These are phyloP conservation scores for Yamadazyma laniorum DNA, from an alignment of 805 yeast species.

Conservation along the genomic window DNA sequence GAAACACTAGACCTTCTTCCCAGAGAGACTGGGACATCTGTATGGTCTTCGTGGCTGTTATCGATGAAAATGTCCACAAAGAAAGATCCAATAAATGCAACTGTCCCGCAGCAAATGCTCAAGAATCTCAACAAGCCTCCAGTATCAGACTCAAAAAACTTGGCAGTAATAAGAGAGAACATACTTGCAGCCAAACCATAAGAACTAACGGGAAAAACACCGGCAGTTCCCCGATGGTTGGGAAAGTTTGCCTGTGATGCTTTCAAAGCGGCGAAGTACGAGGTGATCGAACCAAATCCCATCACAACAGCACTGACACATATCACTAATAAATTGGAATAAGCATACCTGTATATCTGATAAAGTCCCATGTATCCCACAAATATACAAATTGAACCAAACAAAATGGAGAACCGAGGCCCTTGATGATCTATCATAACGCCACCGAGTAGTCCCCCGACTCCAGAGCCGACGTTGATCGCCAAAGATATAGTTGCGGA, in stretches of 20 bases:
- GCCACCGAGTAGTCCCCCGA: slow-evolving; percentile 74
- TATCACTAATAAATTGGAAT: slow-evolving; percentile 41
- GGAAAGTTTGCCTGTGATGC: slow-evolving; percentile 67
- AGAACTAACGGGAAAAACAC: slow-evolving; percentile 63
- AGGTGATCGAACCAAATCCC: slow-evolving; percentile 68
- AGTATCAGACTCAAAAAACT: slow-evolving; percentile 51
- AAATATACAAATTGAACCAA: slow-evolving; percentile 57
- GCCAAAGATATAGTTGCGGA: slow-evolving; percentile 66
- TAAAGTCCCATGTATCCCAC: slow-evolving; percentile 54
- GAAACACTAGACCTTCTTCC: no score
- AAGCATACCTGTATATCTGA: slow-evolving; percentile 41
- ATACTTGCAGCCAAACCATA: slow-evolving; percentile 72
- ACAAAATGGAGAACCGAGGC: slow-evolving; percentile 48
- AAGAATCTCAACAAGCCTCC: slow-evolving; percentile 56
- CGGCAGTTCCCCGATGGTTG: slow-evolving; percentile 65
- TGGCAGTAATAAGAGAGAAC: slow-evolving; percentile 57
- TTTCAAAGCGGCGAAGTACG: slow-evolving; percentile 57
- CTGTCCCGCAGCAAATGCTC: slow-evolving; percentile 48
- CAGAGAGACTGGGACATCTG: slow-evolving; percentile 7
- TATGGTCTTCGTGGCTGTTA: slow-evolving; percentile 24
- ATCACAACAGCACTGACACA: slow-evolving; percentile 47
- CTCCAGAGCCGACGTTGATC: slow-evolving; percentile 60
- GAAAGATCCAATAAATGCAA: slow-evolving; percentile 44
- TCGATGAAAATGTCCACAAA: slow-evolving; percentile 40
- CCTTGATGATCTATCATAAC: slow-evolving; percentile 61